Evolutionary conservation across 2,329 filamentous ascomycete genomes (phyloP).

Genomic region (Neophaeococcomyces aloes): DNA sequence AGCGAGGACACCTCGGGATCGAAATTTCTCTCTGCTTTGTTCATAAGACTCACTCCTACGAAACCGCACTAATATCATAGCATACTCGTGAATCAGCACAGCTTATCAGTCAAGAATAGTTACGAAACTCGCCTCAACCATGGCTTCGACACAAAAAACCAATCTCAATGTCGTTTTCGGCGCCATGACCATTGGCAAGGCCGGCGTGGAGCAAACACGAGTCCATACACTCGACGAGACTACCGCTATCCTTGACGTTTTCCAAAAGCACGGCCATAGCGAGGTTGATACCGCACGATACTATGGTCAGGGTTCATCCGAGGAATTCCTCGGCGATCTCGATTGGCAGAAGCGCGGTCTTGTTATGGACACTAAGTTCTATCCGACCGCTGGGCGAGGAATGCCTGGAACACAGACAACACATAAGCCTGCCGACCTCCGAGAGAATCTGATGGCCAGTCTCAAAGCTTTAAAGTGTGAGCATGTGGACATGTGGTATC

Average conservation of each 20-base stretch:
- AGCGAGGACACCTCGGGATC: too few species aligned
- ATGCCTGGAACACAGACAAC: constrained; percentile 23
- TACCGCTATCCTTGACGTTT: constrained; percentile 22
- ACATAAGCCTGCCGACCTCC: constrained; percentile 24
- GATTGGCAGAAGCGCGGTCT: constrained; percentile 32
- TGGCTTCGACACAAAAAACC: neutral
- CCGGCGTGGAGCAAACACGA: constrained; percentile 5
- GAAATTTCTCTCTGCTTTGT: too few species aligned
- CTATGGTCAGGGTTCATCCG: constrained; percentile 24
- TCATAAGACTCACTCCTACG: too few species aligned
- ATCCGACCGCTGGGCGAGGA: constrained; percentile 22
- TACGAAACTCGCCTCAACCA: too few species aligned
- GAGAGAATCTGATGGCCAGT: constrained; percentile 22
- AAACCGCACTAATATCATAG: too few species aligned
- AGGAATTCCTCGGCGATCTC: constrained; percentile 34
- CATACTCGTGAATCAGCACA: too few species aligned
- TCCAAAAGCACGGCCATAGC: constrained; percentile 24
- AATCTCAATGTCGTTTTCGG: constrained; percentile 6
- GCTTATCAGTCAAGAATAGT: too few species aligned
- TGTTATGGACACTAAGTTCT: constrained; percentile 36
- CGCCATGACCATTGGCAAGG: constrained; percentile 8
- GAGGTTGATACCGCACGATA: constrained; percentile 26
- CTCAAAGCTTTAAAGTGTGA: constrained; percentile 31
- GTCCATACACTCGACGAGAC: constrained; percentile 16
- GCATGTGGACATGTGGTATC: constrained; percentile 40